Evolutionary conservation across 2,329 filamentous ascomycete species (phyloP).

Genomic region (Fusarium bactridioides): DNA sequence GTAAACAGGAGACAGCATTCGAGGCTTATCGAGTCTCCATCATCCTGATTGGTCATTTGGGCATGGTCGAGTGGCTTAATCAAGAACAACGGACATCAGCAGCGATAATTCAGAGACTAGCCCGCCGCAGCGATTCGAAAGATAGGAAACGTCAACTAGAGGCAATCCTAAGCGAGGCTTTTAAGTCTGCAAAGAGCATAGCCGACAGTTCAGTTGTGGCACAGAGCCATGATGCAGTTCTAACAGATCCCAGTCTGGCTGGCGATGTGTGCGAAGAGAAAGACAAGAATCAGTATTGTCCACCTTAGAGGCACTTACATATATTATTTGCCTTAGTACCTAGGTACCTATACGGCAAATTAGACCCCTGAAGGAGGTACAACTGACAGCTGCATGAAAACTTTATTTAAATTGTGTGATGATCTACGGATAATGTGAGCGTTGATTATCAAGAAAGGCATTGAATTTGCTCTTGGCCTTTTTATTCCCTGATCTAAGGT

Average conservation of each 20-base stretch:
- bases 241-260: conserved; percentile 25
- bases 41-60: conserved; percentile 42
- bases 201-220: conserved; percentile 29
- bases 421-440: neutral
- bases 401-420: neutral
- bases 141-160: neutral
- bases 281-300: neutral
- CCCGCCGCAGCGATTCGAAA: neutral
- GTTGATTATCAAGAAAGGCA: neutral
- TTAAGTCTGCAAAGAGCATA: conserved; percentile 25
- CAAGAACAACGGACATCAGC: conserved; percentile 41
- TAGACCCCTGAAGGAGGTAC: neutral
- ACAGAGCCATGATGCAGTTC: conserved; percentile 11
- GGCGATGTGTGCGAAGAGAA: neutral
- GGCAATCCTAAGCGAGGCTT: conserved; percentile 9
- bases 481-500: neutral
- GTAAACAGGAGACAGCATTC: neutral
- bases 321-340: neutral
- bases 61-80: conserved; percentile 44
- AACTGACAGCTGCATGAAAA: neutral
- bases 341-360: neutral
- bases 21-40: conserved; percentile 42
- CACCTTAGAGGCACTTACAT: neutral
- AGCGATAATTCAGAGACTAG: neutral
- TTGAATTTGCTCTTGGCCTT: neutral